These are phyloP conservation scores for Tylopilus sp. DNA, from an alignment of 1,284 basidiomycete species.

Conservation along the genomic window DNA sequence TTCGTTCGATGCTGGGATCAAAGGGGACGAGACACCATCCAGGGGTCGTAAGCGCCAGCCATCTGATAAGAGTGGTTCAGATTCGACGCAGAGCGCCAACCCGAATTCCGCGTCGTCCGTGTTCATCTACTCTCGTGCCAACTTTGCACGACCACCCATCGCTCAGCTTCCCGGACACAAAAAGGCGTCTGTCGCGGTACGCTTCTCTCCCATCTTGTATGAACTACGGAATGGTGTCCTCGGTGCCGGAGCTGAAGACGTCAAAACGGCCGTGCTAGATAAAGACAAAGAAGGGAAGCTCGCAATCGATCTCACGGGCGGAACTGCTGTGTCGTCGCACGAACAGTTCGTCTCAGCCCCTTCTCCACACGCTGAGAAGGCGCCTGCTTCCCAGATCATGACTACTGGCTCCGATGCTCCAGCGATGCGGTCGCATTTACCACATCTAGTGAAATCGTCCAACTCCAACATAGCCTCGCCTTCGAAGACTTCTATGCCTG, in stretches of 20 bases:
- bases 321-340: conserved; percentile 5
- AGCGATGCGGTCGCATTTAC: conserved; percentile 47
- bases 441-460: conserved; percentile 50
- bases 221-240: conserved; percentile 69
- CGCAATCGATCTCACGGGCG: conserved; percentile 56
- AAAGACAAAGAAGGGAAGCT: conserved; percentile 67
- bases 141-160: conserved; percentile 87
- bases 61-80: conserved; percentile 35
- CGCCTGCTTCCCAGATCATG: conserved; percentile 37
- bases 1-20: conserved; percentile 41
- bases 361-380: conserved; percentile 26
- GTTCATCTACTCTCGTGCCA: conserved; percentile 93
- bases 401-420: conserved; percentile 18
- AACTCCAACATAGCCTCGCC: conserved; percentile 49
- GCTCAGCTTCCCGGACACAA: conserved; percentile 96
- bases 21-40: conserved; percentile 43
- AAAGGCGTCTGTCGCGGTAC: conserved; percentile 90
- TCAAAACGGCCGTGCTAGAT: conserved; percentile 54
- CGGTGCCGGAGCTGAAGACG: conserved; percentile 40
- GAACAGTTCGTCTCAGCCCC: conserved; percentile 12
- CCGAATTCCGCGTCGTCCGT: conserved; percentile 61
- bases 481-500: conserved; percentile 47
- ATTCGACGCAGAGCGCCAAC: conserved; percentile 22
- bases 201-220: conserved; percentile 92
- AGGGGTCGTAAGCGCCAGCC: conserved; percentile 56